A percentile compares a stretch with the other conserved stretches of the same genome.
Conservation (phyloP, 495 filamentous ascomycete species). For the Neurospora sp. region DNA sequence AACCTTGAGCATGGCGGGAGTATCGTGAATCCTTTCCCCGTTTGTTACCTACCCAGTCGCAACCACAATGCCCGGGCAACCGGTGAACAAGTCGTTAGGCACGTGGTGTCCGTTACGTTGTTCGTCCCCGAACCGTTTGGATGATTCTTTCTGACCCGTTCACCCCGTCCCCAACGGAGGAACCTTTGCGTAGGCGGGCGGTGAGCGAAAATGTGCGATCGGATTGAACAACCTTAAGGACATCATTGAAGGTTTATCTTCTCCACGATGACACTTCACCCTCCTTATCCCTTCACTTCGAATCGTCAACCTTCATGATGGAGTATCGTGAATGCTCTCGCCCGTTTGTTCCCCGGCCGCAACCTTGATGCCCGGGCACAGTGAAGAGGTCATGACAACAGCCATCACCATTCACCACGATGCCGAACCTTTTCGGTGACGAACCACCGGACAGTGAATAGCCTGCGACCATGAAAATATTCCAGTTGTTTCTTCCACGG, state of each 20-base stretch:
- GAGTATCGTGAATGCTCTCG: not conserved
- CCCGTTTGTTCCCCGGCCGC: not conserved
- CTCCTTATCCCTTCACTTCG: not conserved
- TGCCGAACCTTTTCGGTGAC: not conserved
- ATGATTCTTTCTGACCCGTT: not conserved
- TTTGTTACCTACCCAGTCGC: no score
- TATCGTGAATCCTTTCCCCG: no score
- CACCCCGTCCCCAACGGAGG: not conserved
- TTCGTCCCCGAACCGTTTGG: not conserved
- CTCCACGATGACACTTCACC: not conserved
- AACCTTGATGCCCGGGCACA: not conserved
- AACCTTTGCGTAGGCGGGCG: not conserved
- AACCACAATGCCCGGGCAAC: no score
- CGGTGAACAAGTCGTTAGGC: not conserved
- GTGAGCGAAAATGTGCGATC: not conserved
- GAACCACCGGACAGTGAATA: not conserved
- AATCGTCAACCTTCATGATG: not conserved
- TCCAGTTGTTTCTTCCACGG: rapidly evolving
- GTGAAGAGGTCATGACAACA: not conserved
- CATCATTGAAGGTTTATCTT: not conserved
- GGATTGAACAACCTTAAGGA: not conserved
- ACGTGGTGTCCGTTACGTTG: not conserved
- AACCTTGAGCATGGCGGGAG: no score
- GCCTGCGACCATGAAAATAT: not conserved
- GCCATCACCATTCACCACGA: not conserved